These are phyloP conservation scores for rapeseed (Brassica napus) DNA, from an alignment of 345 rosid genomes.

Conservation along the genomic window DNA sequence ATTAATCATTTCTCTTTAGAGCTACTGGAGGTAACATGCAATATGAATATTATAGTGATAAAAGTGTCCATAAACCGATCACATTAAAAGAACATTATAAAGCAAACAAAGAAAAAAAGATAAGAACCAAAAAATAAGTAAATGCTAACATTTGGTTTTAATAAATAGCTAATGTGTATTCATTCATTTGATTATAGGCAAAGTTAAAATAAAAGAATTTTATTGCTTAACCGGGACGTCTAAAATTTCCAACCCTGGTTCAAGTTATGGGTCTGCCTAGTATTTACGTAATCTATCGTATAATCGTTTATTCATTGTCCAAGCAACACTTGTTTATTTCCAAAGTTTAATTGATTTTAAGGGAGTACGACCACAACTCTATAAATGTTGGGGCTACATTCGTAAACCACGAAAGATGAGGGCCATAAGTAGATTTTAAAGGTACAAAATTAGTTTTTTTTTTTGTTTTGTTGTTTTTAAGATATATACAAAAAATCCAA, in stretches of 20 bases:
- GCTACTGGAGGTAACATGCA: constrained; percentile 32
- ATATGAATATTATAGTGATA: constrained; percentile 8
- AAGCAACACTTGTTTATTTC: constrained; percentile 1
- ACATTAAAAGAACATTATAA: background rate
- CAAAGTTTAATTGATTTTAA: background rate
- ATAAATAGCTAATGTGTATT: background rate
- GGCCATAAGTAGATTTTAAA: background rate
- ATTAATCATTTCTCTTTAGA: background rate
- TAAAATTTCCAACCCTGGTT: background rate
- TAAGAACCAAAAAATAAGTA: background rate
- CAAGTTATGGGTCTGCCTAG: background rate
- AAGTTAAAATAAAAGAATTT: background rate
- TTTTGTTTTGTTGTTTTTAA: background rate
- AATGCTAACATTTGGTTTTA: background rate
- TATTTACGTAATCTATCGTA: background rate
- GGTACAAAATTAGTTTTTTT: constrained; percentile 11
- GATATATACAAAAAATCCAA: constrained; percentile 6
- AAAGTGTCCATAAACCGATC: background rate
- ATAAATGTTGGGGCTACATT: constrained; percentile 18
- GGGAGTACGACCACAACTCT: background rate
- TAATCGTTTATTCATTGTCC: background rate
- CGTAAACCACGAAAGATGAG: background rate
- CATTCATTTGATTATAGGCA: background rate
- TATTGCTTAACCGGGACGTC: constrained; percentile 16
- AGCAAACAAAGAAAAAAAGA: background rate